Conservation (phyloP, 2,329 filamentous ascomycete species). For the Simplicillium aogashimaense region DNA sequence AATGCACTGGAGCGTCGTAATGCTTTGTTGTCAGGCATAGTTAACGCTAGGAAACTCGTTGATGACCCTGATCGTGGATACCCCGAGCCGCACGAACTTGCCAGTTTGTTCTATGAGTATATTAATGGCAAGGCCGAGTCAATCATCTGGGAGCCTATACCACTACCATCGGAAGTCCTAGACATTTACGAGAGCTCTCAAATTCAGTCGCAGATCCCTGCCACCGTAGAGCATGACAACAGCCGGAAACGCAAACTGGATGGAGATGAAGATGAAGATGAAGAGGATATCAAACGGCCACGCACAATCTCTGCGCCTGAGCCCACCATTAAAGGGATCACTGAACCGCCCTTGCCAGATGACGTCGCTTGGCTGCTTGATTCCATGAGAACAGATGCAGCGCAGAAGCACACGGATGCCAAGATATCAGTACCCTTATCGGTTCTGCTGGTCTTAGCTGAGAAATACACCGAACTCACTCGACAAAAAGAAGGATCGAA, state of each 20-base stretch:
- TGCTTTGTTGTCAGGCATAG: slow-evolving; percentile 27
- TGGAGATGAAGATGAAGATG: slow-evolving; percentile 23
- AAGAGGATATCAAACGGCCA: slow-evolving; percentile 15
- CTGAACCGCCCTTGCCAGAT: slow-evolving; percentile 20
- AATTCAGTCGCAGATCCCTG: slow-evolving; percentile 18
- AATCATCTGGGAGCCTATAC: slow-evolving; percentile 35
- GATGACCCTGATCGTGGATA: slow-evolving; percentile 27
- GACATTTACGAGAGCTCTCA: slow-evolving; percentile 34
- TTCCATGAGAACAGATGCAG: slow-evolving; percentile 7
- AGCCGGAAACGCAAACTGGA: slow-evolving; percentile 38
- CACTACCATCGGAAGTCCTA: slow-evolving; percentile 37
- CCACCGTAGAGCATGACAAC: slow-evolving; percentile 11
- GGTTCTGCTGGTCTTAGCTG: slow-evolving; percentile 27
- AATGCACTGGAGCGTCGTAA: slow-evolving; percentile 36
- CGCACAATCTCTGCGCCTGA: slow-evolving; percentile 12
- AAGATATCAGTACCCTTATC: slow-evolving; percentile 18
- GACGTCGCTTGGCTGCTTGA: slow-evolving; percentile 20
- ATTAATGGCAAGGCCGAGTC: slow-evolving; percentile 25
- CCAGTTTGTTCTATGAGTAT: slow-evolving; percentile 34
- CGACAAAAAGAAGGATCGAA: slow-evolving; percentile 19
- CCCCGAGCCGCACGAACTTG: slow-evolving; percentile 34
- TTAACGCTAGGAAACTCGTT: slow-evolving; percentile 26
- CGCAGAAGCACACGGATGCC: slow-evolving; percentile 9
- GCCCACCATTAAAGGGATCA: slow-evolving; percentile 10
- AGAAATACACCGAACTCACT: slow-evolving; percentile 21